Base-by-base conservation (phyloP, 108 stramenopile genomes). In the Schizochytrium sp. region DNA sequence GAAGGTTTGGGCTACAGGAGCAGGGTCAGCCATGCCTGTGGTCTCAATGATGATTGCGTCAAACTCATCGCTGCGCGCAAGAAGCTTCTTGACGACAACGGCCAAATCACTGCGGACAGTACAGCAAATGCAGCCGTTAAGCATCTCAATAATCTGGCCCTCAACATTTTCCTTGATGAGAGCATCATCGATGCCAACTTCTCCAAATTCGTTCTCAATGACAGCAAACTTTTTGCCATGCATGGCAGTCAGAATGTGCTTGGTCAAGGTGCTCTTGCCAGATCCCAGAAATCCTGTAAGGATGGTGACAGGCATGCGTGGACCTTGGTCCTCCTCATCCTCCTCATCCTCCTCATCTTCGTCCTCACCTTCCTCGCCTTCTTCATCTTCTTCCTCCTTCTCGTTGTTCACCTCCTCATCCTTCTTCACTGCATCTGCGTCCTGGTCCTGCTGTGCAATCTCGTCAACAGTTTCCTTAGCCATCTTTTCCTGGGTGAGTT, bases 21-120 rank as follows among this genome's bases (percentile, higher is more conserved):
- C 95, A 4, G 97, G 97, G 91, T 99, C 97, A 3, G 98, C 97
- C 12, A 99, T 89, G n/a, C 99, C 99, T 0, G 98, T 98, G 12
- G 98, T 98, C 89, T 99, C 98, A 61, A 99, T 96, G 61, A 99
- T 94, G 89, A 99, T 92, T 12, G 94, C 96, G 89, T 99, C 95
- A 89, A 99, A 96, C 56, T 90, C 59, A 7, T 92, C 92, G 42
- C 96, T 92, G 87, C 90, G 72, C 89, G 92, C 91, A 72, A 94
- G 56, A 41, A 98, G 93, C 89, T 93, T 95, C 90, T 97, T 95
- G 87, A 99, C 93, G 2, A 96, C 96, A 56, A 89, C 91, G 38
- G 93, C 89, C 41, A 95, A 91, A 61, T 95, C 95, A 8, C 87
- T 89, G 12, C 95, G 88, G 28, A 94, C 93, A 15, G 93, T 93